Evolutionary conservation across 176 grass and related monocot species (phyloP), one percentile per base, ranked within the genome.

Genomic region (Stipa capillata): DNA sequence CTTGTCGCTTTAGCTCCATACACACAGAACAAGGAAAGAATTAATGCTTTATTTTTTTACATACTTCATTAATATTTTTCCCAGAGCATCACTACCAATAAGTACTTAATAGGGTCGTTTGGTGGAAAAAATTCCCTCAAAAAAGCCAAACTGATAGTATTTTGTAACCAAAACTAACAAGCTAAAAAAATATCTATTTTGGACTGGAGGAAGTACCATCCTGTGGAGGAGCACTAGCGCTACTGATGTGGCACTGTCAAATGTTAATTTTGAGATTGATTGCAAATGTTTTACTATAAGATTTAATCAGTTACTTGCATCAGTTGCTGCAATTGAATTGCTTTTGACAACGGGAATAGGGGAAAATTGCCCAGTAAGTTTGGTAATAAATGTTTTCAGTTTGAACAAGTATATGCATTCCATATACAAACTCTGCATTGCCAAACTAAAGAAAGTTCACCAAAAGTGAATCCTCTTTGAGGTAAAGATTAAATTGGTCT

Each of bases 351-450:
- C 52, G 16, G 35, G 8, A 39, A 6, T 56, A 56, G 34, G 8
- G 25, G 25, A 27, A 28, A 56, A 42, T 43, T 42, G 36, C 65
- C 29, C 12, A 14, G 47, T 42, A 44, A 43, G 73, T 41, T 59
- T 76, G n/a, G n/a, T 58, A 14, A 43, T 20, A 76, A 58, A 58
- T 58, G 42, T 56, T 45, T 77, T 77, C 56, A 63, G 10, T 32
- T 44, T 60, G 27, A 77, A 62, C 61, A 50, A 50, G 45, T 50
- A 49, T 36, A 48, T 65, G 31, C 31, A 65, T 78, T 32, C 33
- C 15, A n/a, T 78, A 65, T 65, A 50, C 43, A 69, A 29, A 35
- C 16, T 80, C 77, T 44, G 21, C 78, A 45, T 58, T 81, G 6
- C 37, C 37, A 20, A 69, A 57, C 10, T 51, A 28, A 28, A 50